Evolutionary conservation across 1,284 basidiomycete species (phyloP).

Genomic region (Puccinia coronata): DNA sequence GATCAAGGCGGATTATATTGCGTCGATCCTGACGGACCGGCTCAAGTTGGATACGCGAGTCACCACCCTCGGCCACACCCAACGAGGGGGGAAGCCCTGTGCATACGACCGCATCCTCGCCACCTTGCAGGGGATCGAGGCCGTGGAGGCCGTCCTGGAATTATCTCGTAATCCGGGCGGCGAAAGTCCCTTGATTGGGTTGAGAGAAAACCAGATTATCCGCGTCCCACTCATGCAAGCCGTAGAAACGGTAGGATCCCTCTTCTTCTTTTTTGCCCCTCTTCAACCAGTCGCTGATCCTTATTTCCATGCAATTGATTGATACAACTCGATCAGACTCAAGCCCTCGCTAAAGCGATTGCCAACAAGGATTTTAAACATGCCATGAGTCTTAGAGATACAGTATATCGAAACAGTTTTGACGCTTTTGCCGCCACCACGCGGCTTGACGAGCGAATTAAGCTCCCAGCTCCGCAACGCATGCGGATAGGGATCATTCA

Average conservation of each 20-base stretch:
- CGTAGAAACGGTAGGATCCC: constrained; percentile 70
- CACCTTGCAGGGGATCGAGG: constrained; percentile 90
- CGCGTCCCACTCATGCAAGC: constrained; percentile 89
- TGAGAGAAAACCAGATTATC: constrained; percentile 92
- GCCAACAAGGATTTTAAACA: constrained; percentile 78
- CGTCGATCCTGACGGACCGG: constrained; percentile 78
- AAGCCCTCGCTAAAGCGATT: constrained; percentile 80
- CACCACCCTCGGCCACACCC: constrained; percentile 96
- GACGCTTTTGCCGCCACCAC: constrained; percentile 79
- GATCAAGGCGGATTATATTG: constrained; percentile 86
- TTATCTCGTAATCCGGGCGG: constrained; percentile 66
- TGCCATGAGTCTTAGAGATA: constrained; percentile 84
- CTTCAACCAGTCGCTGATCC: not conserved
- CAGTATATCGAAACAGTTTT: constrained; percentile 85
- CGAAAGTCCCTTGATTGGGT: constrained; percentile 91
- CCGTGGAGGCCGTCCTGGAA: constrained; percentile 85
- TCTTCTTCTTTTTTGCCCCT: not conserved
- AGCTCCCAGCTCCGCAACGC: constrained; percentile 69
- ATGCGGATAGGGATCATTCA: constrained; percentile 90
- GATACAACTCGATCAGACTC: constrained; percentile 66
- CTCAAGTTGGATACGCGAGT: constrained; percentile 93
- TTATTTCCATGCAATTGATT: not conserved
- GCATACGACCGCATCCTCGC: constrained; percentile 91
- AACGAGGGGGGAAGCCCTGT: constrained; percentile 89
- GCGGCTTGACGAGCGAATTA: constrained; percentile 66